Conservation (phyloP, 2,329 filamentous ascomycete species). For the Helminthosporium solani region DNA sequence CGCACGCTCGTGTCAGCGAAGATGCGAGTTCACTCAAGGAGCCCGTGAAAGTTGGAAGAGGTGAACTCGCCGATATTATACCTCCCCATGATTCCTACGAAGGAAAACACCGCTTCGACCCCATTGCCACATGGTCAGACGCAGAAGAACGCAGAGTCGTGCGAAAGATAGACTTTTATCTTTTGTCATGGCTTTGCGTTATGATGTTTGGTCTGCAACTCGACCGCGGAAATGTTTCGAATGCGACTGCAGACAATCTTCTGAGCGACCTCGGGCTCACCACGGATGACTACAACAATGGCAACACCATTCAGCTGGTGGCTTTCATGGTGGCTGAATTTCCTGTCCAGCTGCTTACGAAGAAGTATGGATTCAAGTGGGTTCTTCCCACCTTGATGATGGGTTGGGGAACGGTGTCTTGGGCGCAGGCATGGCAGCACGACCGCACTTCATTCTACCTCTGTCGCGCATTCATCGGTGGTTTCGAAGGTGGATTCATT, state of each 20-base stretch:
- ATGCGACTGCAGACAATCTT: slow-evolving; percentile 34
- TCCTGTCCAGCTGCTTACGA: slow-evolving; percentile 48
- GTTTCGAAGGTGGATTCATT: slow-evolving; percentile 56
- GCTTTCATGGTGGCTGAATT: slow-evolving; percentile 69
- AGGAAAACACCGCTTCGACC: slow-evolving; percentile 59
- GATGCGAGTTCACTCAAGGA: slow-evolving; percentile 27
- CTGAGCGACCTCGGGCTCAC: slow-evolving; percentile 32
- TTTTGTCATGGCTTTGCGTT: slow-evolving; percentile 30
- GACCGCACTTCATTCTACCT: slow-evolving; percentile 48
- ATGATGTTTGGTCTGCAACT: slow-evolving; percentile 54
- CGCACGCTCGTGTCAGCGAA: slow-evolving; percentile 21
- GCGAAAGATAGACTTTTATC: slow-evolving; percentile 47
- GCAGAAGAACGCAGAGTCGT: slow-evolving; percentile 58
- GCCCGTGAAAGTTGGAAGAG: slow-evolving; percentile 26
- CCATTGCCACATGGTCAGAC: slow-evolving; percentile 55
- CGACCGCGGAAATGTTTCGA: slow-evolving; percentile 47
- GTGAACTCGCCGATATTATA: slow-evolving; percentile 28
- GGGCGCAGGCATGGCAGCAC: slow-evolving; percentile 67
- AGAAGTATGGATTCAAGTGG: slow-evolving; percentile 46
- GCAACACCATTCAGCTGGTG: slow-evolving; percentile 64
- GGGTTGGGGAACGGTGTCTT: slow-evolving; percentile 49
- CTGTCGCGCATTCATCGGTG: slow-evolving; percentile 44
- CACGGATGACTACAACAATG: slow-evolving; percentile 38
- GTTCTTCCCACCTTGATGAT: slow-evolving; percentile 48
- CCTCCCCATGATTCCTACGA: slow-evolving; percentile 56